Evolutionary conservation across 148 eudicot species (phyloP).

Genomic region (Rhododendron molle): DNA sequence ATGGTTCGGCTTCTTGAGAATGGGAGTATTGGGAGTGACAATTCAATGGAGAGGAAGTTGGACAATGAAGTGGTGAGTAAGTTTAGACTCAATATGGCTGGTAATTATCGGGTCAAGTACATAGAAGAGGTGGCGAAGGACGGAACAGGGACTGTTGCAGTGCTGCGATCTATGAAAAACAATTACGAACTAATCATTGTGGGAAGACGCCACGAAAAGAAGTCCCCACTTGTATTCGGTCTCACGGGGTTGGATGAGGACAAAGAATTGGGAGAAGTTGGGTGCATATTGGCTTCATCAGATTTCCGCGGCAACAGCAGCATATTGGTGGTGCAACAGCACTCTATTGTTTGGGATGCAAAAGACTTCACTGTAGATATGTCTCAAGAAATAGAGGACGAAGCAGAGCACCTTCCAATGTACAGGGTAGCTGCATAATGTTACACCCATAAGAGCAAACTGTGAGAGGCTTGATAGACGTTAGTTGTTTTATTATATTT

Average conservation of each 20-base stretch:
- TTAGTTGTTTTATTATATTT: neutral
- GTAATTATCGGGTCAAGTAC: conserved; percentile 2
- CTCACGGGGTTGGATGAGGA: conserved; percentile 12
- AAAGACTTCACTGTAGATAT: conserved; percentile 25
- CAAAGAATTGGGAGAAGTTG: conserved; percentile 14
- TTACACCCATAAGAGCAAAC: neutral
- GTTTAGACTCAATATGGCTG: conserved; percentile 10
- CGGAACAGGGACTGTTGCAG: conserved; percentile 6
- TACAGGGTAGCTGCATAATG: neutral
- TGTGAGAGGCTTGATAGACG: conserved; percentile 1
- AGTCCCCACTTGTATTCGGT: conserved; percentile 10
- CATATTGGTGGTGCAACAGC: conserved; percentile 22
- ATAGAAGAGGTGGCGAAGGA: conserved; percentile 16
- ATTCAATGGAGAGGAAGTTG: neutral
- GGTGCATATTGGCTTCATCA: conserved; percentile 11
- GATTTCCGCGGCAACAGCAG: conserved; percentile 13
- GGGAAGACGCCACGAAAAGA: conserved; percentile 12
- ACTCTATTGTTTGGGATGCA: neutral
- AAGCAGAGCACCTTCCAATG: conserved; percentile 8
- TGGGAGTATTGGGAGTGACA: neutral
- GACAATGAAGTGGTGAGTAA: conserved; percentile 9
- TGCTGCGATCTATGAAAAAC: conserved; percentile 8
- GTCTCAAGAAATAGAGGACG: neutral
- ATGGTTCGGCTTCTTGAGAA: conserved; percentile 8
- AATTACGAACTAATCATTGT: conserved; percentile 19